Percentiles rank a stretch among this genome's conserved stretches.
Evolutionary conservation across 148 eudicot genomes (phyloP).

Genomic region (Vaccinium vitisidaea): DNA sequence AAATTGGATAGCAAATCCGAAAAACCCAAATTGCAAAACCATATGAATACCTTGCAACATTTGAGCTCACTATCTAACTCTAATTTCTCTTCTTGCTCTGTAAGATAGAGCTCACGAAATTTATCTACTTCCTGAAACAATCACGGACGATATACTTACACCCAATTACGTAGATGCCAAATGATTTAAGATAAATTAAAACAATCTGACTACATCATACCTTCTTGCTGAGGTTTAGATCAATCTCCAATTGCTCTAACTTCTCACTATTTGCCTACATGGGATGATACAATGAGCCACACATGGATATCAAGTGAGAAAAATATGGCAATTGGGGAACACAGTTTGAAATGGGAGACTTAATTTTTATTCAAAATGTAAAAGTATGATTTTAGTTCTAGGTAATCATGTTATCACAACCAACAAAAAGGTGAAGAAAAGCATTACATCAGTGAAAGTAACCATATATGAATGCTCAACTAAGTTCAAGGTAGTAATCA

Average conservation of each 20-base stretch:
- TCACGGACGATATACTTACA: background rate
- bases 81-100: slow-evolving; percentile 73
- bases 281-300: slow-evolving; percentile 8
- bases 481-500: background rate
- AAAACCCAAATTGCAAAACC: slow-evolving; percentile 1
- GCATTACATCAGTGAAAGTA: background rate
- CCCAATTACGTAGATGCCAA: background rate
- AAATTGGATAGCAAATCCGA: slow-evolving; percentile 6
- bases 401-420: background rate
- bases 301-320: background rate
- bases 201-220: slow-evolving; percentile 24
- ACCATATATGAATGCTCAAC: background rate
- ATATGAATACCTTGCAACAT: slow-evolving; percentile 59
- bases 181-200: background rate
- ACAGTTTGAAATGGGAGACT: background rate
- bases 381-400: too few species aligned
- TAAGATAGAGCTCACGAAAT: slow-evolving; percentile 57
- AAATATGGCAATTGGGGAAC: background rate
- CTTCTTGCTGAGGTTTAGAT: slow-evolving; percentile 59
- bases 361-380: background rate
- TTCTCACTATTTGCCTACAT: slow-evolving; percentile 61
- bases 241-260: slow-evolving; percentile 80
- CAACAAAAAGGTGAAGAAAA: too few species aligned
- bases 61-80: slow-evolving; percentile 57
- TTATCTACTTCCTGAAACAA: slow-evolving; percentile 54